Percentiles rank a stretch among this genome's conserved stretches.
phyloP scores from a whole-genome alignment of 495 filamentous ascomycete genomes.

The Niebla homalea region DNA sequence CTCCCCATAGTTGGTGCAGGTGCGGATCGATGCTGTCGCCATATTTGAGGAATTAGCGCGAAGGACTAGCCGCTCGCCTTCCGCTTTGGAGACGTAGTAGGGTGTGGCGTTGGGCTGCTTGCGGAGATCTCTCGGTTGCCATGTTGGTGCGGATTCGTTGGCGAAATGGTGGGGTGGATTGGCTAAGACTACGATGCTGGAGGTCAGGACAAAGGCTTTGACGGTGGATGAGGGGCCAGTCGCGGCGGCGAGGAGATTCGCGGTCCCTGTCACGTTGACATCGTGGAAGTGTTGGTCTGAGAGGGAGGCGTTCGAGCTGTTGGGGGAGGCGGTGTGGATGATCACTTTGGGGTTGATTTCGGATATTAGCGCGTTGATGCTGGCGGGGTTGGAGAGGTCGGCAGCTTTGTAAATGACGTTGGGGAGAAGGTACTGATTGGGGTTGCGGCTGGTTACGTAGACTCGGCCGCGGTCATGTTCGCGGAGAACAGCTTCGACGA shows the following conservation, averaged over 20 bases:
- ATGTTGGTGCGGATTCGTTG: too few species aligned
- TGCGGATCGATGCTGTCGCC: not conserved
- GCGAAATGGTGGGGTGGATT: too few species aligned
- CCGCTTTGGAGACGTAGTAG: too few species aligned
- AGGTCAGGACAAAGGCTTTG: not conserved
- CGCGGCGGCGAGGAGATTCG: not conserved
- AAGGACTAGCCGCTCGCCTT: too few species aligned
- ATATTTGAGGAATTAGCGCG: not conserved
- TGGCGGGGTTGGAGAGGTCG: too few species aligned
- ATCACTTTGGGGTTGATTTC: not conserved
- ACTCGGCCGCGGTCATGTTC: conserved; percentile 15
- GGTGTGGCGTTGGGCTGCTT: too few species aligned
- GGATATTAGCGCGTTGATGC: too few species aligned
- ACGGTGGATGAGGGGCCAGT: not conserved
- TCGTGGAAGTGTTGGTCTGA: not conserved
- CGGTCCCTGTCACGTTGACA: not conserved
- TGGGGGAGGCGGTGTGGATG: not conserved
- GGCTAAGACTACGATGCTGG: not conserved
- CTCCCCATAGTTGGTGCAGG: not conserved
- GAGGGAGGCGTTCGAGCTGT: not conserved
- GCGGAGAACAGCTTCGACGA: conserved; percentile 33
- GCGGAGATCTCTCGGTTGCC: too few species aligned
- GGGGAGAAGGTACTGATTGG: too few species aligned
- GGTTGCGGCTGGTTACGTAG: conserved; percentile 7
- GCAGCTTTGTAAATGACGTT: too few species aligned